These are phyloP conservation scores for Phytophthora foliorum DNA, from an alignment of 352 stramenopile genomes.

Conservation along the genomic window DNA sequence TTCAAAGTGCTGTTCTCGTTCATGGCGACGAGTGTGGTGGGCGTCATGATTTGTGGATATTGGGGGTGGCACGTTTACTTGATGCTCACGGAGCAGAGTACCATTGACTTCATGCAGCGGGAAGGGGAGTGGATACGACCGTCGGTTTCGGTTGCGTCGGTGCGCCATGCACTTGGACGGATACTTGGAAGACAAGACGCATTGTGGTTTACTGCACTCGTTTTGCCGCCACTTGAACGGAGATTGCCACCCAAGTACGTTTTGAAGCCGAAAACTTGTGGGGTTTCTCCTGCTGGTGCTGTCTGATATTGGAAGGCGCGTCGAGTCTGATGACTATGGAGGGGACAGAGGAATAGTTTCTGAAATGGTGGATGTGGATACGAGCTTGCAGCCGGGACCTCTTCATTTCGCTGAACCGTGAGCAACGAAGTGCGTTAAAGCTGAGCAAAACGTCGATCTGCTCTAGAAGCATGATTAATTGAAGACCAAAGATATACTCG, in stretches of 20 bases:
- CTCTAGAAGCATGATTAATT: too few species aligned
- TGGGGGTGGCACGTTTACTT: constrained; percentile 61
- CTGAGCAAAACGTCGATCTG: too few species aligned
- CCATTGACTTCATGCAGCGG: constrained; percentile 48
- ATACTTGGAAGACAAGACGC: constrained; percentile 41
- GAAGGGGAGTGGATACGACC: constrained; percentile 25
- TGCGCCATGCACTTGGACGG: constrained; percentile 25
- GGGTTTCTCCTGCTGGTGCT: constrained; percentile 4
- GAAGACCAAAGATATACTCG: too few species aligned
- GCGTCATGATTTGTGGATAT: constrained; percentile 43
- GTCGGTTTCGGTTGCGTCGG: constrained; percentile 17
- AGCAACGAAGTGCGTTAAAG: too few species aligned
- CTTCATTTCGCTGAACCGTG: too few species aligned
- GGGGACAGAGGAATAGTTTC: background rate
- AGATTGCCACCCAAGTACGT: constrained; percentile 34
- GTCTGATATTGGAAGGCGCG: background rate
- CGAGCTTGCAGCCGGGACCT: too few species aligned
- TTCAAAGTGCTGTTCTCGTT: constrained; percentile 50
- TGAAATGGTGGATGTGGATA: background rate
- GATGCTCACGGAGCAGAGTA: constrained; percentile 52
- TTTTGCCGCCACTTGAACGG: constrained; percentile 24
- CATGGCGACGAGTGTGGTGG: constrained; percentile 46
- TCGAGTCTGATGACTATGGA: background rate
- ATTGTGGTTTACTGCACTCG: constrained; percentile 41
- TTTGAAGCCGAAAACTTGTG: constrained; percentile 8